Conservation (phyloP, 768 basidiomycete genomes). For the Suillus discolor region DNA sequence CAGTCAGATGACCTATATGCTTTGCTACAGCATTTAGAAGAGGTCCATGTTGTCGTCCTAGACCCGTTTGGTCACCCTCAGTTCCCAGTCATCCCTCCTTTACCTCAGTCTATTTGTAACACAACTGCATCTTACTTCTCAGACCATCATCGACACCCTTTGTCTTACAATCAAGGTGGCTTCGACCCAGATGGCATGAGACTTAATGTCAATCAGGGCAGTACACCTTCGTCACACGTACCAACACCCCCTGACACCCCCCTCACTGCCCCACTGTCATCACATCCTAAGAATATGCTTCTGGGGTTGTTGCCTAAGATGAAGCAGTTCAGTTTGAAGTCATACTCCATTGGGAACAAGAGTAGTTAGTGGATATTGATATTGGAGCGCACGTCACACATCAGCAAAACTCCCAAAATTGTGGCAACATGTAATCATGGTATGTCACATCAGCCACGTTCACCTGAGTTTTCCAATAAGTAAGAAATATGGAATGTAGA, state of each 20-base stretch:
- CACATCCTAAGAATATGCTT: too few species aligned
- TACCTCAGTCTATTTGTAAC: conserved; percentile 31
- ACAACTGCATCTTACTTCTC: conserved; percentile 30
- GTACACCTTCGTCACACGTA: conserved; percentile 48
- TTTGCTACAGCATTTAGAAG: conserved; percentile 91
- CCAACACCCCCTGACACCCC: conserved; percentile 47
- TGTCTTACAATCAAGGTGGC: conserved; percentile 35
- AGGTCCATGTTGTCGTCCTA: conserved; percentile 81
- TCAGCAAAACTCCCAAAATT: too few species aligned
- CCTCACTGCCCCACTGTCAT: conserved; percentile 42
- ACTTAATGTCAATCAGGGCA: conserved; percentile 63
- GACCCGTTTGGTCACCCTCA: conserved; percentile 42
- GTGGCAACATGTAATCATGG: too few species aligned
- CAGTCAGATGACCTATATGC: conserved; percentile 77
- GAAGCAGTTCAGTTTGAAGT: too few species aligned
- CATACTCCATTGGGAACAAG: too few species aligned
- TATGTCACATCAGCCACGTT: too few species aligned
- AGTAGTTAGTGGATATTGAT: too few species aligned
- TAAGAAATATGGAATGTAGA: too few species aligned
- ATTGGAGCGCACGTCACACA: too few species aligned
- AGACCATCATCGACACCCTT: conserved; percentile 24
- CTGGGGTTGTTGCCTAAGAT: too few species aligned
- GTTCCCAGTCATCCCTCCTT: conserved; percentile 31
- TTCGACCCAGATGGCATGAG: conserved; percentile 86
- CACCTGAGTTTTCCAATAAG: too few species aligned